Base-by-base conservation (phyloP, 306 rosid species). In the Aeschynomene evenia region DNA sequence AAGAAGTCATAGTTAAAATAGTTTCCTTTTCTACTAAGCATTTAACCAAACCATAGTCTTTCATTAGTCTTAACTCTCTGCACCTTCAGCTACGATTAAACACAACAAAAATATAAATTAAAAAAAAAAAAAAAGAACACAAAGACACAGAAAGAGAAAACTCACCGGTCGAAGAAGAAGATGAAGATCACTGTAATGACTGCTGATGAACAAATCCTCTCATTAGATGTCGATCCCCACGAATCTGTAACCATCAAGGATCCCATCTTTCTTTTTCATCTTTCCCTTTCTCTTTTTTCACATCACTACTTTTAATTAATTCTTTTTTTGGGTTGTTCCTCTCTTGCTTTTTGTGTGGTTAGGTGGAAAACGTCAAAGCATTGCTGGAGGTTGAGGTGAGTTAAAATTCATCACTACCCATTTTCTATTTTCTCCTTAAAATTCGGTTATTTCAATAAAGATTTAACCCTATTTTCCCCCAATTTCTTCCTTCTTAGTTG, bases 181-280 rank as follows among this genome's bases (percentile, higher is more conserved):
- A 91, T 93, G 98, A 93, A 82, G 81, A 88, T 93, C 88, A 93
- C 97, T 60, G 94, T 93, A 48, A 93, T 93, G 97, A 86, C 96
- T 21, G 81, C 91, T 22, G 97, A 84, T 52, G 96, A 93, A 57
- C 96, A 90, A 79, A 85, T 90, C 67, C 72, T 93, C 76, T 37
- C 77, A 6, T 71, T 93, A 54, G 98, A 90, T 65, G 97, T 93
- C 46, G 98, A 93, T 85, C 84, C 96, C 54, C 81, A 93, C 21
- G 98, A 93, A 85, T 83, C 98, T 75, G 98, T 93, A 86, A 73
- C 42, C 24, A 76, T 77, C 79, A 39, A 66, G 52, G 2, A 51
- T 74, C 52, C 55, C 49, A 22, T 45, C 12, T 43, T n/a, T 54
- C 3, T n/a, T 16, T 33, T 1, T 14, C 11, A 29, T 66, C 29